phyloP scores from a whole-genome alignment of 805 yeast genomes.

The Grigorovia jiainica region DNA sequence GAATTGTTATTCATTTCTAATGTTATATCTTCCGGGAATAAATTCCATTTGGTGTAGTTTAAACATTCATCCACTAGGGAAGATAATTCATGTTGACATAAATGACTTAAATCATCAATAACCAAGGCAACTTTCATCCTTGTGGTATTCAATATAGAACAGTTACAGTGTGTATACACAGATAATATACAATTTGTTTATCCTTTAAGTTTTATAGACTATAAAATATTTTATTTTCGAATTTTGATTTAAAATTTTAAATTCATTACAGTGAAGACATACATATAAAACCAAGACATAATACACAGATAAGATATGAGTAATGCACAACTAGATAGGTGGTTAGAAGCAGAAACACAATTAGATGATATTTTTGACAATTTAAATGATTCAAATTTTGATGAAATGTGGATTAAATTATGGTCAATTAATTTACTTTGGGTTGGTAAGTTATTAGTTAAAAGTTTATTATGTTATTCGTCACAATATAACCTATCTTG shows the following conservation, averaged over 20 bases:
- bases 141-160: neutral
- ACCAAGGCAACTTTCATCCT: neutral
- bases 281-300: too few species aligned
- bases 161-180: neutral
- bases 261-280: too few species aligned
- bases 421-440: slow-evolving; percentile 45
- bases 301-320: neutral
- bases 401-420: slow-evolving; percentile 40
- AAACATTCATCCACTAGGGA: neutral
- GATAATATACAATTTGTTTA: too few species aligned
- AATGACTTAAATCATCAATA: neutral
- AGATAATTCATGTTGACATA: neutral
- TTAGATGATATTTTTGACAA: slow-evolving; percentile 42
- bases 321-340: slow-evolving; percentile 40
- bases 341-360: slow-evolving; percentile 43
- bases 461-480: neutral
- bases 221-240: too few species aligned
- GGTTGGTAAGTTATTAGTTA: slow-evolving; percentile 47
- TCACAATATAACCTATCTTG: neutral
- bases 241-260: too few species aligned
- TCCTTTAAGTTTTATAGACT: too few species aligned
- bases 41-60: neutral
- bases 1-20: slow-evolving; percentile 1
- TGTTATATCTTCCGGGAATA: neutral
- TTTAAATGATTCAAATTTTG: slow-evolving; percentile 39